These are phyloP conservation scores for Nectriaceae sp. DNA, from an alignment of 2,329 filamentous ascomycete genomes.

Conservation along the genomic window DNA sequence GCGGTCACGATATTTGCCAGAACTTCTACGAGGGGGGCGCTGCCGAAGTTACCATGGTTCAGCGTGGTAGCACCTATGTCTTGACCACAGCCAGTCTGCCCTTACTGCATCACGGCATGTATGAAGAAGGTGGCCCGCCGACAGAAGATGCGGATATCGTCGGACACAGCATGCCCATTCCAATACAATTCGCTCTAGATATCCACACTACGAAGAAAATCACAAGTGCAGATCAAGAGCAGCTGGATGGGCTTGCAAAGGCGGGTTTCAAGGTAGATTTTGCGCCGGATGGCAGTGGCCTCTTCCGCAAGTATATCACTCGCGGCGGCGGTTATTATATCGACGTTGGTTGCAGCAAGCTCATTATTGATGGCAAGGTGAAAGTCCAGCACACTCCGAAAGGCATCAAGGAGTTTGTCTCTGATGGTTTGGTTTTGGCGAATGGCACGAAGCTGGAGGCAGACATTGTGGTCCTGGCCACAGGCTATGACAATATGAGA, in stretches of 20 bases:
- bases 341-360: constrained; percentile 40
- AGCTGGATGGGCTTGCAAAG: constrained; percentile 44
- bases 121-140: constrained; percentile 37
- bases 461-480: constrained; percentile 45
- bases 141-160: constrained; percentile 54
- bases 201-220: constrained; percentile 43
- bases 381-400: constrained; percentile 34
- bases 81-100: constrained; percentile 44
- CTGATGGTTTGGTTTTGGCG: constrained; percentile 23
- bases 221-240: constrained; percentile 39
- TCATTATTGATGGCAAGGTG: constrained; percentile 44
- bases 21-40: constrained; percentile 51
- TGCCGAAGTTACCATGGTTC: constrained; percentile 51
- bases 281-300: constrained; percentile 53
- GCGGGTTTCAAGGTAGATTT: constrained; percentile 59
- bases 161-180: constrained; percentile 12
- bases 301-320: constrained; percentile 41
- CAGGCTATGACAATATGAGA: constrained; percentile 43
- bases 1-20: constrained; percentile 52
- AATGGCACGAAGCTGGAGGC: constrained; percentile 40
- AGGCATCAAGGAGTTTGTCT: constrained; percentile 34
- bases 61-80: constrained; percentile 53
- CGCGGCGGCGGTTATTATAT: constrained; percentile 45
- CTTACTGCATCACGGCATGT: constrained; percentile 44
- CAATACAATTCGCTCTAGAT: constrained; percentile 42